phyloP scores from a whole-genome alignment of 768 basidiomycete species.

The Mycena pura region DNA sequence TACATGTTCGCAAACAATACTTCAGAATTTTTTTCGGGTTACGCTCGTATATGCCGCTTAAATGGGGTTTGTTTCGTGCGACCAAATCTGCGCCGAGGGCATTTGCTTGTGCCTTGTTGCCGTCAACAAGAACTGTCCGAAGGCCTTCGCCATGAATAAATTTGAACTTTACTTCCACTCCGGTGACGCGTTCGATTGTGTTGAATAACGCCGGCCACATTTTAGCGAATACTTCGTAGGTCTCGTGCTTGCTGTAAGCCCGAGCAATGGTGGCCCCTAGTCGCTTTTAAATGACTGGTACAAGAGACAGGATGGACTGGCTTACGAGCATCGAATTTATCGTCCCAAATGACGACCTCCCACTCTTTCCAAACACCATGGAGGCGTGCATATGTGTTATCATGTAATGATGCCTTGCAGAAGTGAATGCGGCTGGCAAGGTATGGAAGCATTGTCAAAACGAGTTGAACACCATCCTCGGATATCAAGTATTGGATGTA shows the following conservation, averaged over 20 bases:
- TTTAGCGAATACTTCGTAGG: constrained; percentile 16
- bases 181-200: constrained; percentile 26
- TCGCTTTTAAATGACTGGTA: not conserved
- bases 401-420: constrained; percentile 17
- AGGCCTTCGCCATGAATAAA: constrained; percentile 28
- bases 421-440: constrained; percentile 20
- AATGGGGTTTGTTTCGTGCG: constrained; percentile 6
- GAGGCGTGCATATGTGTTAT: constrained; percentile 25
- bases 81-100: constrained; percentile 22
- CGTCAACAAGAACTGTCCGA: constrained; percentile 25
- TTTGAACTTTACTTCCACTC: constrained; percentile 23
- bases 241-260: constrained; percentile 25
- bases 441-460: constrained; percentile 23
- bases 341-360: constrained; percentile 31
- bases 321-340: constrained; percentile 22
- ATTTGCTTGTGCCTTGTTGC: constrained; percentile 28
- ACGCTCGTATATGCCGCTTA: constrained; percentile 21
- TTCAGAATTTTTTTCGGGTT: constrained; percentile 22
- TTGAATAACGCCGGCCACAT: constrained; percentile 27
- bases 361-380: constrained; percentile 30
- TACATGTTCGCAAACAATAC: constrained; percentile 22
- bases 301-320: not conserved
- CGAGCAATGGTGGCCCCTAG: constrained; percentile 25
- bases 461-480: constrained; percentile 5
- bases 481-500: constrained; percentile 21